These are phyloP conservation scores for Houttuynia cordata DNA, from an alignment of 164 flowering plant species.

Conservation along the genomic window DNA sequence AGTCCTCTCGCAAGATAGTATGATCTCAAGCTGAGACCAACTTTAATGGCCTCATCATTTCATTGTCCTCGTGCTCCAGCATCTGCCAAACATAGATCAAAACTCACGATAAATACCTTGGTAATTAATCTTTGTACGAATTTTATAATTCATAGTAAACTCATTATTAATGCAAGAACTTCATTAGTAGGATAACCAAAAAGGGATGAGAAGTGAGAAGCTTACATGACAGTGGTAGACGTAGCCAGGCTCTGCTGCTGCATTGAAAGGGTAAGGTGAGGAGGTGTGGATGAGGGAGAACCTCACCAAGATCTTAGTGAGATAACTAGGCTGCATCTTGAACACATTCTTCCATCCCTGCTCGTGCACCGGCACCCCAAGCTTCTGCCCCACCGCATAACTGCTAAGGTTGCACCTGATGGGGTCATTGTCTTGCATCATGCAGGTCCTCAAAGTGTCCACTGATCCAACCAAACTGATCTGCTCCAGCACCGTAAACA, in stretches of 20 bases:
- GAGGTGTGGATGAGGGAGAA: conserved; percentile 51
- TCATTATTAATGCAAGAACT: too few relatives aligned
- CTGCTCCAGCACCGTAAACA: conserved; percentile 49
- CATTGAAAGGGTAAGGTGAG: conserved; percentile 58
- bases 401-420: conserved; percentile 37
- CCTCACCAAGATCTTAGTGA: conserved; percentile 52
- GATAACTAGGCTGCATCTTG: conserved; percentile 70
- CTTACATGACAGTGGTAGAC: conserved; percentile 94
- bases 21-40: background rate
- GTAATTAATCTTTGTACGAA: too few relatives aligned
- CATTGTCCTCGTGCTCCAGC: conserved; percentile 27
- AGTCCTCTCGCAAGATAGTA: too few relatives aligned
- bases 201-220: background rate
- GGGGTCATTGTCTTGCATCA: conserved; percentile 54
- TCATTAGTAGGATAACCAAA: too few relatives aligned
- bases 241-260: conserved; percentile 74
- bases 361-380: conserved; percentile 43
- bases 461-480: conserved; percentile 29
- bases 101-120: too few relatives aligned
- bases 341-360: conserved; percentile 86
- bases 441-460: conserved; percentile 47
- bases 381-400: conserved; percentile 38
- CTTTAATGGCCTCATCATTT: conserved; percentile 26
- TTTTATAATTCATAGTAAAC: background rate
- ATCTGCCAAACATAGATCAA: conserved; percentile 11